Evolutionary conservation across 202 grass and related monocot species (phyloP).

Genomic region (Carex sylvatica): DNA sequence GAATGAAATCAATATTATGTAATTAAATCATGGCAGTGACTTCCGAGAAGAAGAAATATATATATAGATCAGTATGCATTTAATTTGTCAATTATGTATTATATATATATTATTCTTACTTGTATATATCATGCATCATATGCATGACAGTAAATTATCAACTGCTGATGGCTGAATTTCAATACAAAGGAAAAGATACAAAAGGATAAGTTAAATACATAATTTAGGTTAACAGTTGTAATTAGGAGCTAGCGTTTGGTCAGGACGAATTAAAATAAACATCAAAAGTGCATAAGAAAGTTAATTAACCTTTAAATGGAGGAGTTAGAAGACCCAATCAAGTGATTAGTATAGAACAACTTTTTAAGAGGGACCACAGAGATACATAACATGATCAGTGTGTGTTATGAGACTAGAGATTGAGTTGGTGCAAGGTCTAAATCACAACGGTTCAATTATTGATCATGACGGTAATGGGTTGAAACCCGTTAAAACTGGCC

Average conservation of each 20-base stretch:
- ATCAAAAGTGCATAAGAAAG: conserved; percentile 21
- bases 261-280: conserved; percentile 13
- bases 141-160: background rate
- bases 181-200: background rate
- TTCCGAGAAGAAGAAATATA: background rate
- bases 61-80: background rate
- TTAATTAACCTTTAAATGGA: conserved; percentile 45
- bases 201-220: background rate
- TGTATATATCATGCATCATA: background rate
- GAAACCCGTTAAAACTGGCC: conserved; percentile 37
- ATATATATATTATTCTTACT: background rate
- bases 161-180: background rate
- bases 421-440: conserved; percentile 74
- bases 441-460: conserved; percentile 91
- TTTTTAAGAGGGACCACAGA: conserved; percentile 34
- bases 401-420: conserved; percentile 56
- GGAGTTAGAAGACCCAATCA: conserved; percentile 28
- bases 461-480: conserved; percentile 52
- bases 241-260: background rate
- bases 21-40: background rate
- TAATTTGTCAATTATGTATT: background rate
- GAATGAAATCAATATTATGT: background rate
- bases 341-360: conserved; percentile 19
- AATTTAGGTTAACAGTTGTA: background rate
- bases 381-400: conserved; percentile 58